Base-by-base conservation (phyloP, 441 rosid species). In the Mallotus repandus region DNA sequence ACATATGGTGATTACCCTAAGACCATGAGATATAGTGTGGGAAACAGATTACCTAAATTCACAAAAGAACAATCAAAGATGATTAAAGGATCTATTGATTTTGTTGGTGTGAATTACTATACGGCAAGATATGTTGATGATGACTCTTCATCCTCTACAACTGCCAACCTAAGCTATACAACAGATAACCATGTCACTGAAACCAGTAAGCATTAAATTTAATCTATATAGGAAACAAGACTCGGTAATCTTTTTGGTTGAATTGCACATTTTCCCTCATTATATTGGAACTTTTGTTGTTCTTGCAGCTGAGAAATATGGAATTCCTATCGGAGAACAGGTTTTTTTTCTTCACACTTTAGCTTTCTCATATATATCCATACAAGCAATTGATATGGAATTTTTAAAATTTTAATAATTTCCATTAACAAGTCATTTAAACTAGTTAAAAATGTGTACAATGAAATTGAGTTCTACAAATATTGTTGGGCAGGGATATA, bases 41-140 rank as follows among this genome's bases (percentile, higher is more conserved):
- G 81, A 0, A 38, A 76, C 3, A 72, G 87, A 59, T 63, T 87
- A 69, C 89, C 91, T 5, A 68, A 79, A 60, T 85, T 87, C 70
- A 52, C 85, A 0, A 9, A 29, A 22, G 67, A 69, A 29, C 64
- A 87, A 69, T 78, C 85, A 5, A 29, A 65, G 13, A 21, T 78
- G 43, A 21, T 87, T 4, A 74, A 80, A 74, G 85, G 86, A 16
- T 81, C 87, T 0, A 60, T 73, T 66, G 88, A 83, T 72, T 87
- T 85, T 65, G 55, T 85, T 1, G 87, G 88, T 15, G 32, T 87
- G 21, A 85, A 84, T 63, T 85, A 85, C 46, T 85, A 87, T 50
- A 78, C 81, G 7, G 21, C 88, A 9, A 61, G 58, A 12, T 87
- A 82, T 29, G 86, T 71, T 13, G 65, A 72, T 2, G 57, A 50